phyloP scores from a whole-genome alignment of 176 grass and related monocot species.

The Musa schizocarpa region DNA sequence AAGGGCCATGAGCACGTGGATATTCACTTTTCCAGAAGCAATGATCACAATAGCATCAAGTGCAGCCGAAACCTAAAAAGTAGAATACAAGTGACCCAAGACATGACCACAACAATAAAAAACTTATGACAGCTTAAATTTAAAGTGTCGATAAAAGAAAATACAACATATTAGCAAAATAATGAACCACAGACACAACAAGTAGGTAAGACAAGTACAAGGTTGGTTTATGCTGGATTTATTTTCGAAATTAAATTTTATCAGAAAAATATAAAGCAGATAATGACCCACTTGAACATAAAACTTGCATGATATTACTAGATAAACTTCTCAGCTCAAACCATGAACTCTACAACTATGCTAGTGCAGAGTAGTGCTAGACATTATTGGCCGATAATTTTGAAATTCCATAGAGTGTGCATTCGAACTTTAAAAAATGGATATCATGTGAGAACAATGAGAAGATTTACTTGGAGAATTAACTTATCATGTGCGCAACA shows the following conservation, averaged over 20 bases:
- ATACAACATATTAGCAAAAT: neutral
- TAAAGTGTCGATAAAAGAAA: neutral
- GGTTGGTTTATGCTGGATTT: neutral
- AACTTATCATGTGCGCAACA: too few relatives aligned
- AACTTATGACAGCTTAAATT: too few relatives aligned
- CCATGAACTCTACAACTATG: neutral
- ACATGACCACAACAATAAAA: neutral
- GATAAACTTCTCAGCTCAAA: neutral
- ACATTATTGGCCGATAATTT: neutral
- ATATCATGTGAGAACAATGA: too few relatives aligned
- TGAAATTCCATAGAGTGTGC: neutral
- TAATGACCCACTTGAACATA: neutral
- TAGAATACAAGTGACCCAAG: constrained; percentile 17
- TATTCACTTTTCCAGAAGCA: constrained; percentile 83
- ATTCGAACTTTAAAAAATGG: too few relatives aligned
- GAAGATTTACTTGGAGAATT: too few relatives aligned
- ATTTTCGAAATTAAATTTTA: neutral
- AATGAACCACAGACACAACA: neutral
- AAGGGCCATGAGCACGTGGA: constrained; percentile 96
- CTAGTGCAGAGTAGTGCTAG: neutral
- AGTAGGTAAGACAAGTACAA: neutral
- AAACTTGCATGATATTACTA: neutral
- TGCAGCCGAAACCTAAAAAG: constrained; percentile 70
- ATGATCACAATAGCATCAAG: constrained; percentile 92
- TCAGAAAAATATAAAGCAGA: neutral